A percentile compares a stretch with the other conserved stretches of the same genome.
phyloP scores from a whole-genome alignment of 2,329 filamentous ascomycete genomes.

The Colletotrichum eleusines region DNA sequence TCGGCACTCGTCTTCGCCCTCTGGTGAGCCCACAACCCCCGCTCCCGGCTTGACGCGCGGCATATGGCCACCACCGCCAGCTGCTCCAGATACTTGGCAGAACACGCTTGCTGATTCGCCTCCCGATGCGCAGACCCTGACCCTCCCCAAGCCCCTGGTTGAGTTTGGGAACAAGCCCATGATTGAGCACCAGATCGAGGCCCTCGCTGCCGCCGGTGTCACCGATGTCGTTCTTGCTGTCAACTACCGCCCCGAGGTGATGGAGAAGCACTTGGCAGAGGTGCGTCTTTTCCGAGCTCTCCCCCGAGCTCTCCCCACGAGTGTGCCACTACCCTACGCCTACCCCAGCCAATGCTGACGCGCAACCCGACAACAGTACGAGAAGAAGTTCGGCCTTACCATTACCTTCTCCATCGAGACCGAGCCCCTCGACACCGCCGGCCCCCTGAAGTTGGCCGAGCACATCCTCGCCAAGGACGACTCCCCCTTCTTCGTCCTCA shows the following conservation, averaged over 20 bases:
- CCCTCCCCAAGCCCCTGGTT: constrained; percentile 95
- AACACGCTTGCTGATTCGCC: constrained; percentile 42
- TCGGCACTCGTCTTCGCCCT: constrained; percentile 96
- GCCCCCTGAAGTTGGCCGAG: constrained; percentile 95
- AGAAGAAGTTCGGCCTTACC: constrained; percentile 90
- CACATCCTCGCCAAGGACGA: constrained; percentile 93
- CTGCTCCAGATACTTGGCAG: constrained; percentile 4
- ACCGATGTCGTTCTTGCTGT: constrained; percentile 98
- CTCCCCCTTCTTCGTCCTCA: constrained; percentile 96
- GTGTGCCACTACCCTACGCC: too few relatives aligned
- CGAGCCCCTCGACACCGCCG: constrained; percentile 94
- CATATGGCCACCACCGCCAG: constrained; percentile 1
- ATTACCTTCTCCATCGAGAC: constrained; percentile 98
- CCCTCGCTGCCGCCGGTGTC: constrained; percentile 90
- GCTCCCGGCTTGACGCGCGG: constrained; percentile 6
- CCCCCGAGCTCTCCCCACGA: not conserved
- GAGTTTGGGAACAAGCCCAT: constrained; percentile 99
- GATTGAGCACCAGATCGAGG: constrained; percentile 98
- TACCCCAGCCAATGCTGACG: constrained; percentile 29
- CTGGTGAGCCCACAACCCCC: constrained; percentile 71
- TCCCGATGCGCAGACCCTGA: constrained; percentile 77
- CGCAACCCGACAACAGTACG: constrained; percentile 71
- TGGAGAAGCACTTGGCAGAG: constrained; percentile 93
- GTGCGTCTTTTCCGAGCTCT: constrained; percentile 60
- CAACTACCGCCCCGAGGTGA: constrained; percentile 98